Base-by-base conservation (phyloP, 73 alveolate species). In the Paramecium sexaurelia region DNA sequence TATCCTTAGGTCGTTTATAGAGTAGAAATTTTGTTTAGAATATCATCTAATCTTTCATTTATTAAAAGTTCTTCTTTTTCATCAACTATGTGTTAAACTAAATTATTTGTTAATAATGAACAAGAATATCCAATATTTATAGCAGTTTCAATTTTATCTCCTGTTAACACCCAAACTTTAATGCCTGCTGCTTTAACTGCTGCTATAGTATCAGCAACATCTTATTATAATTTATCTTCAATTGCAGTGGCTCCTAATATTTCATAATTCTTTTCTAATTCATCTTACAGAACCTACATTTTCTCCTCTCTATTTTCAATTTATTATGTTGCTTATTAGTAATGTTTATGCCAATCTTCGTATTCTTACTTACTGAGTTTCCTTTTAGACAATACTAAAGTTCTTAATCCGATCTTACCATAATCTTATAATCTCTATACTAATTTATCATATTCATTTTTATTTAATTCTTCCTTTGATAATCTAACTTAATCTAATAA, bases 91-190 rank as follows among this genome's bases (percentile, higher is more conserved):
- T 93, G 93, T 47, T 84, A 51, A 10, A 92, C 95, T 98, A 96
- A 96, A n/a, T 94, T 95, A 67, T 94, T 92, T 24, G 96, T 90
- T 56, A 98, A 94, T 75, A 98, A 92, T 61, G 97, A 92, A 66
- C 99, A 97, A 11, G 98, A 92, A n/a, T 68, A 83, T 1, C 99
- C 99, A 55, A 97, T 97, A 91, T 98, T 98, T 29, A 96, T 96
- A 22, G 99, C 99, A 26, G 99, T 98, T 75, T 98, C 99, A 92
- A 95, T 92, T 83, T 98, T 98, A 91, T 98, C 99, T 13, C 99
- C 99, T 6, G 99, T 98, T 26, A 98, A 94, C 75, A 97, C 97
- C 99, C 99, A 97, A 40, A 97, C 96, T 87, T 96, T 96, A 61
- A 97, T 96, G 5, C 98, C 98, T 15, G 98, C 98, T 19, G 91